These are phyloP conservation scores for Stylosanthes scabra DNA, from an alignment of 331 rosid species.

Conservation along the genomic window DNA sequence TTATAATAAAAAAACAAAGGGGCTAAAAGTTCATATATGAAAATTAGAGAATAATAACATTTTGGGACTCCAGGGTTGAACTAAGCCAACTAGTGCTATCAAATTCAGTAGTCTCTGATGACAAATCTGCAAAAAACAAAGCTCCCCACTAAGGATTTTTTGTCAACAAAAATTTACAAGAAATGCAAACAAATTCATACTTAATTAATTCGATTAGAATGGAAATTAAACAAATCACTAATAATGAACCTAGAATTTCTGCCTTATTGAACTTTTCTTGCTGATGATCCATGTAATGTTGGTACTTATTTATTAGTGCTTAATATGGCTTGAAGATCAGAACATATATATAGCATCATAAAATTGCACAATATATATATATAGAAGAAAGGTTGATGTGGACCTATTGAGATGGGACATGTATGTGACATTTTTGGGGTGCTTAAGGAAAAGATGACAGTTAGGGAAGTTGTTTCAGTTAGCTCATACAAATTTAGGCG, in stretches of 20 bases:
- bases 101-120: slow-evolving; percentile 30
- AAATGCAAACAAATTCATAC: not conserved
- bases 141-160: slow-evolving; percentile 11
- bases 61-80: slow-evolving; percentile 36
- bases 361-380: slow-evolving; percentile 40
- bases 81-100: slow-evolving; percentile 39
- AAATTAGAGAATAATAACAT: slow-evolving; percentile 19
- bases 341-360: not conserved
- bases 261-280: slow-evolving; percentile 38
- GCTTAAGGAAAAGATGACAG: slow-evolving; percentile 42
- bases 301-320: slow-evolving; percentile 19
- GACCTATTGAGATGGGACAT: slow-evolving; percentile 51
- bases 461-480: slow-evolving; percentile 51
- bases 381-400: slow-evolving; percentile 42
- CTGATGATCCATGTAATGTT: slow-evolving; percentile 47
- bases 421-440: slow-evolving; percentile 41
- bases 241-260: slow-evolving; percentile 41
- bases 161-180: not conserved
- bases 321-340: not conserved
- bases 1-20: not conserved
- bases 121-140: slow-evolving; percentile 45
- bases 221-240: not conserved
- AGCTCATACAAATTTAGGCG: slow-evolving; percentile 51
- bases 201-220: not conserved
- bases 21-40: not conserved